Evolutionary conservation across 2,329 filamentous ascomycete species (phyloP).

Genomic region (Diaporthe citriasiana): DNA sequence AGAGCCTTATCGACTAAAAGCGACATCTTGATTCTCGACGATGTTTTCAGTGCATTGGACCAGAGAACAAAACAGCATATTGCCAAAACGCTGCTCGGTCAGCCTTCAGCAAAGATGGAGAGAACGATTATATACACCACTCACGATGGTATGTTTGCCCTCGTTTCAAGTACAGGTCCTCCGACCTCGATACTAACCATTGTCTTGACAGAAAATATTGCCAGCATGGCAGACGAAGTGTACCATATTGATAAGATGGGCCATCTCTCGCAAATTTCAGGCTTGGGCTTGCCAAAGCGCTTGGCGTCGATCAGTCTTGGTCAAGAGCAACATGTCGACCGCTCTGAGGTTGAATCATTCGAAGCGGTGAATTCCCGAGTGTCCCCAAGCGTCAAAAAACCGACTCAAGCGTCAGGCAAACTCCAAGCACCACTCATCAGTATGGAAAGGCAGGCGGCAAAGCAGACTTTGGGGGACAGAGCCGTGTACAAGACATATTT

Average conservation of each 20-base stretch:
- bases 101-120: constrained; percentile 27
- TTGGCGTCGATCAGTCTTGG: neutral
- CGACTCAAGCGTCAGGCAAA: neutral
- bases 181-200: neutral
- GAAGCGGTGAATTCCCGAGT: neutral
- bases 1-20: constrained; percentile 46
- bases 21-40: constrained; percentile 45
- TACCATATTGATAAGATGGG: constrained; percentile 40
- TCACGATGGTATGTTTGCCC: constrained; percentile 43
- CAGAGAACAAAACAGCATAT: constrained; percentile 41
- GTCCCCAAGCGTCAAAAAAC: neutral
- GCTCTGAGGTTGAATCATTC: neutral
- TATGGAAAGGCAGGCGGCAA: constrained; percentile 12
- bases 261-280: neutral
- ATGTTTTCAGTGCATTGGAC: constrained; percentile 48
- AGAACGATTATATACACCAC: constrained; percentile 45
- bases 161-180: neutral
- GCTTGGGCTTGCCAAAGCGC: neutral
- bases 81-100: constrained; percentile 41
- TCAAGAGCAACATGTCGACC: neutral
- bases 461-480: constrained; percentile 35
- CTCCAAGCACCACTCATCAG: neutral
- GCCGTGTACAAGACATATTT: constrained; percentile 45
- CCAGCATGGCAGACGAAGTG: constrained; percentile 34
- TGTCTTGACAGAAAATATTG: constrained; percentile 9